phyloP scores from a whole-genome alignment of 805 yeast species.

The Ogataea haglerorum region DNA sequence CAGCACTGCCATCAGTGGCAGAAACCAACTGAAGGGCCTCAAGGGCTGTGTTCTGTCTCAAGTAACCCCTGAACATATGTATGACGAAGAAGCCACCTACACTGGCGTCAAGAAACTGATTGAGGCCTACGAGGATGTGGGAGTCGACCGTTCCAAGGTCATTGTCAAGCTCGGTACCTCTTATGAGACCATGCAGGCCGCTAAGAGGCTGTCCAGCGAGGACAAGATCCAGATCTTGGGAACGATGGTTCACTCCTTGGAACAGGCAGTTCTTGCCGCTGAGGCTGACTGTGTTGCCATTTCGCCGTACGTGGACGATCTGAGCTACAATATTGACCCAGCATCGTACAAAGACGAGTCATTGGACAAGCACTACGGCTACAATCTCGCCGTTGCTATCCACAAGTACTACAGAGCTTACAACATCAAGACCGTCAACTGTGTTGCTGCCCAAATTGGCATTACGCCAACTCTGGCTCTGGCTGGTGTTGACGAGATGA shows the following conservation, averaged over 20 bases:
- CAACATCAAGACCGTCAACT: slow-evolving; percentile 28
- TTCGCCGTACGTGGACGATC: slow-evolving; percentile 35
- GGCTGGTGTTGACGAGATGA: slow-evolving; percentile 36
- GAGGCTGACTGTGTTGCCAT: slow-evolving; percentile 36
- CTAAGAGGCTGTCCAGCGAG: slow-evolving; percentile 21
- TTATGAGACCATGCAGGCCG: slow-evolving; percentile 35
- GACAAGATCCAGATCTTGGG: slow-evolving; percentile 32
- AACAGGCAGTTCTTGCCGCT: slow-evolving; percentile 36
- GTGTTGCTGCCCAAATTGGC: slow-evolving; percentile 36
- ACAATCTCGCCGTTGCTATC: slow-evolving; percentile 25
- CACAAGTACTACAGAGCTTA: slow-evolving; percentile 35
- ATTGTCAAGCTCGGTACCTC: slow-evolving; percentile 36
- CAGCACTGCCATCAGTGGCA: slow-evolving; percentile 26
- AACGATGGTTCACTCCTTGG: slow-evolving; percentile 36
- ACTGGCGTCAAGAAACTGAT: slow-evolving; percentile 28
- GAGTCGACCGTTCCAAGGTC: slow-evolving; percentile 30
- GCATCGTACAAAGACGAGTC: slow-evolving; percentile 19
- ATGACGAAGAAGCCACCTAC: slow-evolving; percentile 27
- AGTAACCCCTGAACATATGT: slow-evolving; percentile 26
- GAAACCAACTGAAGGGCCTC: slow-evolving; percentile 21
- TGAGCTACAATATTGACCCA: slow-evolving; percentile 28
- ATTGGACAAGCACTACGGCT: slow-evolving; percentile 31
- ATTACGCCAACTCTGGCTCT: slow-evolving; percentile 27
- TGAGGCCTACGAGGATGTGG: slow-evolving; percentile 31
- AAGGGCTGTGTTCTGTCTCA: slow-evolving; percentile 29